A percentile compares a stretch with the other conserved stretches of the same genome.
phyloP scores from a whole-genome alignment of 2,329 filamentous ascomycete genomes.

The Talaromyces sp. region DNA sequence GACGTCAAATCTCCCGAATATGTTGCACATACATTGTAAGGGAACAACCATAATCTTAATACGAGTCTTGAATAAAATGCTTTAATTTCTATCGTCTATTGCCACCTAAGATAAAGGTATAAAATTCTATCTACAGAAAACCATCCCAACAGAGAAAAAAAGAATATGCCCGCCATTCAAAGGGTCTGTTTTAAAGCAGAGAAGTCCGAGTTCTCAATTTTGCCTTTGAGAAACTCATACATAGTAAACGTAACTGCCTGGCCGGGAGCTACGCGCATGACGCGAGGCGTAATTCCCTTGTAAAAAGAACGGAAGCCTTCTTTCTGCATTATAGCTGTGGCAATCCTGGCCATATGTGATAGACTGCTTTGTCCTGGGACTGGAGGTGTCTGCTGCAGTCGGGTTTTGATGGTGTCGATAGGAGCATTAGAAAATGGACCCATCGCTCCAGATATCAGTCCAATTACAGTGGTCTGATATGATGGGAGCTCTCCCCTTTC shows the following conservation, averaged over 20 bases:
- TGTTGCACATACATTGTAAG: background rate
- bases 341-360: constrained; percentile 70
- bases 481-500: constrained; percentile 62
- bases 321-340: constrained; percentile 81
- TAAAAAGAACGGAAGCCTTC: constrained; percentile 94
- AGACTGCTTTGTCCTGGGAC: constrained; percentile 74
- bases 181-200: background rate
- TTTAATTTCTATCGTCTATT: background rate
- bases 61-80: background rate
- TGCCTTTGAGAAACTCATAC: constrained; percentile 70
- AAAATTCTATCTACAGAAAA: background rate
- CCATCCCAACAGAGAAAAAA: background rate
- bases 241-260: constrained; percentile 75
- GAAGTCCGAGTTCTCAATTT: constrained; percentile 47
- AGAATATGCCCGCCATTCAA: background rate
- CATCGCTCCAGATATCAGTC: constrained; percentile 87
- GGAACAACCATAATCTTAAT: background rate
- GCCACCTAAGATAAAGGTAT: background rate
- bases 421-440: constrained; percentile 93
- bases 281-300: constrained; percentile 94
- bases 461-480: constrained; percentile 87
- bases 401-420: constrained; percentile 98
- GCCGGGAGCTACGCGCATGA: constrained; percentile 95
- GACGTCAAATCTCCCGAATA: background rate
- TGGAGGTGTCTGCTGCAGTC: constrained; percentile 83